A percentile compares a stretch with the other conserved stretches of the same genome.
Conservation (phyloP, 1,284 basidiomycete genomes). For the Heterobasidion occidentale region DNA sequence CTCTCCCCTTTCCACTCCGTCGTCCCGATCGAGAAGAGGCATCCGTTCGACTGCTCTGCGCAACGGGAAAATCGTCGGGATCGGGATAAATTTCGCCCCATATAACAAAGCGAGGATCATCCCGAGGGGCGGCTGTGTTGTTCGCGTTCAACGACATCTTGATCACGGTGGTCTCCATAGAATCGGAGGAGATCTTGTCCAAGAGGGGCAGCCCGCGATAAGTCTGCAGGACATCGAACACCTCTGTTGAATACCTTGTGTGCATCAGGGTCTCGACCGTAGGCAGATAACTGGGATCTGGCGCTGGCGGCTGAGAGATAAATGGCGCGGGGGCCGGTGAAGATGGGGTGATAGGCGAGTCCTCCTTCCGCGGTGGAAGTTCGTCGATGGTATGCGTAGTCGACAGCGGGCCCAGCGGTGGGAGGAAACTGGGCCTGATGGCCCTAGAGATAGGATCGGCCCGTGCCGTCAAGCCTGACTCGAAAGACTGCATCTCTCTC, state of each 20-base stretch:
- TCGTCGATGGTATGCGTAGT: not conserved
- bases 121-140: slow-evolving; percentile 59
- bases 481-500: slow-evolving; percentile 76
- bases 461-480: slow-evolving; percentile 66
- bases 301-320: slow-evolving; percentile 3
- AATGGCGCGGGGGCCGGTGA: not conserved
- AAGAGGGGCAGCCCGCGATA: slow-evolving; percentile 67
- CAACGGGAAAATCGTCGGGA: slow-evolving; percentile 29
- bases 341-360: not conserved
- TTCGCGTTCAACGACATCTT: slow-evolving; percentile 57
- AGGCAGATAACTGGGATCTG: slow-evolving; percentile 13
- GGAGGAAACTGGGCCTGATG: slow-evolving; percentile 1
- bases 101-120: slow-evolving; percentile 83
- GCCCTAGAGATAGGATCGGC: slow-evolving; percentile 23
- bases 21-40: slow-evolving; percentile 31
- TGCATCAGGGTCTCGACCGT: slow-evolving; percentile 40
- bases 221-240: slow-evolving; percentile 78
- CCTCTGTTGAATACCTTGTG: slow-evolving; percentile 60
- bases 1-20: slow-evolving; percentile 21
- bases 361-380: slow-evolving; percentile 2
- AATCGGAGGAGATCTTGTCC: slow-evolving; percentile 41
- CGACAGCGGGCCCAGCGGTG: slow-evolving; percentile 1
- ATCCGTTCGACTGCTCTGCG: slow-evolving; percentile 32
- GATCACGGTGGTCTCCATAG: slow-evolving; percentile 49
- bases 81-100: slow-evolving; percentile 59